phyloP scores from a whole-genome alignment of 2,329 filamentous ascomycete genomes.

The Neocucurbitaria cava region DNA sequence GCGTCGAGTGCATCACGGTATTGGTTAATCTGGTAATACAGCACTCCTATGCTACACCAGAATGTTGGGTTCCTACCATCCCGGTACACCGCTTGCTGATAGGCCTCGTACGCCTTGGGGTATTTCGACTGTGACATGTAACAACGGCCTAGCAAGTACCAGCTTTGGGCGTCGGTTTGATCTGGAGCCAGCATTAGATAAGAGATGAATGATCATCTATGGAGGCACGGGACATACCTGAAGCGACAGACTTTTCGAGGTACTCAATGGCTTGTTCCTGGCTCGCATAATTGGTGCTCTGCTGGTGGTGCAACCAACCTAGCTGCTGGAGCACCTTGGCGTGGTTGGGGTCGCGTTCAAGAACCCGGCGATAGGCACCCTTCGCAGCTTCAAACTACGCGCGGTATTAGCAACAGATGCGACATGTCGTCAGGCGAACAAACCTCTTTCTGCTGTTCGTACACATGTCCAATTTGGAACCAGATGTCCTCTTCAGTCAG shows the following conservation, averaged over 20 bases:
- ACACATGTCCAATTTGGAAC: slow-evolving; percentile 99
- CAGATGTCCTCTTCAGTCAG: slow-evolving; percentile 98
- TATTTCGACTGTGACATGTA: slow-evolving; percentile 99
- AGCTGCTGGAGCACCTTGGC: slow-evolving; percentile 98
- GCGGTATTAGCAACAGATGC: slow-evolving; percentile 30
- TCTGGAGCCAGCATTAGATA: slow-evolving; percentile 61
- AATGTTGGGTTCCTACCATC: slow-evolving; percentile 98
- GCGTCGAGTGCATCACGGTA: slow-evolving; percentile 97
- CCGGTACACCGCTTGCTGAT: slow-evolving; percentile 97
- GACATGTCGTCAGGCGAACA: slow-evolving; percentile 49
- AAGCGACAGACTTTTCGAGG: slow-evolving; percentile 92
- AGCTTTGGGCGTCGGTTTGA: slow-evolving; percentile 94
- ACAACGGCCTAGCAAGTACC: slow-evolving; percentile 96
- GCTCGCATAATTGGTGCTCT: slow-evolving; percentile 87
- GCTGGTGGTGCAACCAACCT: slow-evolving; percentile 96
- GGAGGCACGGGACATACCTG: slow-evolving; percentile 66
- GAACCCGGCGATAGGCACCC: slow-evolving; percentile 86
- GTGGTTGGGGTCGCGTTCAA: slow-evolving; percentile 93
- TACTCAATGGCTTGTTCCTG: slow-evolving; percentile 98
- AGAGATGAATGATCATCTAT: slow-evolving; percentile 13
- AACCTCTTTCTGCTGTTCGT: slow-evolving; percentile 98
- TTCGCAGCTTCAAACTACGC: slow-evolving; percentile 91
- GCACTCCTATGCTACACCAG: slow-evolving; percentile 98
- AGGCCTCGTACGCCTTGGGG: slow-evolving; percentile 96
- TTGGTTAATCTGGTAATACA: slow-evolving; percentile 99